Evolutionary conservation across 1,284 basidiomycete species (phyloP).

Genomic region (Ganoderma sp.): DNA sequence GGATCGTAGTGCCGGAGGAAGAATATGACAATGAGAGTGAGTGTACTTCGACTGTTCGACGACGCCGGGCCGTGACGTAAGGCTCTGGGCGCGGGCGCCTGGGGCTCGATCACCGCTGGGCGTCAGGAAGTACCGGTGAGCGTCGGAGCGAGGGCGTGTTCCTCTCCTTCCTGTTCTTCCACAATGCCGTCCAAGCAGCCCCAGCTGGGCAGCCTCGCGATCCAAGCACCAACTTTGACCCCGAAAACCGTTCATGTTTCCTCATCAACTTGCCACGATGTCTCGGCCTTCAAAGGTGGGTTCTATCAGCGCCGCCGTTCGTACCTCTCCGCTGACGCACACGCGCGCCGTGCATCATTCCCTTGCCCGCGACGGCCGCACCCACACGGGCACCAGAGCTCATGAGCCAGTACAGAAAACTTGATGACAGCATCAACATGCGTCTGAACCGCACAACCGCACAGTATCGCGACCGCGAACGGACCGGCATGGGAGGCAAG

Average conservation of each 20-base stretch:
- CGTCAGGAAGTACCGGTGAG: conserved; percentile 7
- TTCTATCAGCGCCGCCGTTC: conserved; percentile 21
- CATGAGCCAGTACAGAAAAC: conserved; percentile 81
- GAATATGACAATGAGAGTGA: conserved; percentile 15
- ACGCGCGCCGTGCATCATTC: conserved; percentile 4
- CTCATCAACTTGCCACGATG: conserved; percentile 76
- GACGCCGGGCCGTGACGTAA: conserved; percentile 18
- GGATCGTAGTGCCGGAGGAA: conserved; percentile 18
- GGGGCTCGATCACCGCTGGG: conserved; percentile 1
- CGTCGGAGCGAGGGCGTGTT: conserved; percentile 5
- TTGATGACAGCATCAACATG: conserved; percentile 87
- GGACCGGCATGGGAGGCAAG: conserved; percentile 48
- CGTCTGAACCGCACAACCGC: conserved; percentile 84
- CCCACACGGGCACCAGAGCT: conserved; percentile 59
- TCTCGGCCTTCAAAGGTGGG: conserved; percentile 84
- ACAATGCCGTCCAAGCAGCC: conserved; percentile 59
- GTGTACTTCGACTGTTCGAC: conserved; percentile 4
- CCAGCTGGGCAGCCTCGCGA: conserved; percentile 66
- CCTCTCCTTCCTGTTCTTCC: conserved; percentile 8
- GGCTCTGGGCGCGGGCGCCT: conserved; percentile 22
- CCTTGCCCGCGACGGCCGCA: conserved; percentile 16
- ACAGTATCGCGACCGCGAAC: conserved; percentile 76
- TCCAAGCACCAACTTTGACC: conserved; percentile 65
- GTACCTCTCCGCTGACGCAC: conserved; percentile 4
- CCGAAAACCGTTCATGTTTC: conserved; percentile 70